Evolutionary conservation across 306 rosid species (phyloP).

Genomic region (Cercis canadensis): DNA sequence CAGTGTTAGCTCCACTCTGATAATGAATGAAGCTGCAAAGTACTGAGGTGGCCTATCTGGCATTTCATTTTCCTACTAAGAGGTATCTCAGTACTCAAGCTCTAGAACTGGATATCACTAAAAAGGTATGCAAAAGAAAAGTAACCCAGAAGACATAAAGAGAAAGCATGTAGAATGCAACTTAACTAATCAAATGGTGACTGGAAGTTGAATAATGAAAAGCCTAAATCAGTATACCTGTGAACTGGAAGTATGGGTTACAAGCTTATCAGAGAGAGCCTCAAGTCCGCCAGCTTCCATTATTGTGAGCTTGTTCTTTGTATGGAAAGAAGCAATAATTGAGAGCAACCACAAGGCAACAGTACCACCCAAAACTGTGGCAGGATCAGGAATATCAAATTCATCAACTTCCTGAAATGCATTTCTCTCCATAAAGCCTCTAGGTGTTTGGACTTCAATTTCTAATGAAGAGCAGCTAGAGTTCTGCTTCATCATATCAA

Average conservation of each 20-base stretch:
- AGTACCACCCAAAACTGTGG: slow-evolving; percentile 68
- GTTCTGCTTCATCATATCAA: slow-evolving; percentile 74
- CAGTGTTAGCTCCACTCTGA: slow-evolving; percentile 22
- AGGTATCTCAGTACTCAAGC: slow-evolving; percentile 20
- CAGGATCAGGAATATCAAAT: slow-evolving; percentile 72
- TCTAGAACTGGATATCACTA: slow-evolving; percentile 7
- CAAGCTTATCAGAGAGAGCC: slow-evolving; percentile 76
- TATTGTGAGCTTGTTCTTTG: slow-evolving; percentile 58
- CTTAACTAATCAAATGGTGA: neutral
- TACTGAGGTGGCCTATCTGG: slow-evolving; percentile 11
- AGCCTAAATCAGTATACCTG: slow-evolving; percentile 59
- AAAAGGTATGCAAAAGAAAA: neutral
- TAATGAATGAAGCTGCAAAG: neutral
- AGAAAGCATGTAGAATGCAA: slow-evolving; percentile 2
- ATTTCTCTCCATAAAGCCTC: slow-evolving; percentile 74
- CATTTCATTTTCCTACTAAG: slow-evolving; percentile 11
- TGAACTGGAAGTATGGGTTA: slow-evolving; percentile 67
- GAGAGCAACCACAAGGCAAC: slow-evolving; percentile 90
- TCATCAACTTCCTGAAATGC: slow-evolving; percentile 72
- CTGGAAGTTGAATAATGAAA: slow-evolving; percentile 12
- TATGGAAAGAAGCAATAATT: slow-evolving; percentile 67
- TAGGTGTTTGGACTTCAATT: slow-evolving; percentile 65
- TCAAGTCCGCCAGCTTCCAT: slow-evolving; percentile 94
- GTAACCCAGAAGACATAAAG: slow-evolving; percentile 19
- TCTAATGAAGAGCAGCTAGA: slow-evolving; percentile 59